These are phyloP conservation scores for Talaromyces atroroseus DNA, from an alignment of 2,329 filamentous ascomycete genomes.

Conservation along the genomic window DNA sequence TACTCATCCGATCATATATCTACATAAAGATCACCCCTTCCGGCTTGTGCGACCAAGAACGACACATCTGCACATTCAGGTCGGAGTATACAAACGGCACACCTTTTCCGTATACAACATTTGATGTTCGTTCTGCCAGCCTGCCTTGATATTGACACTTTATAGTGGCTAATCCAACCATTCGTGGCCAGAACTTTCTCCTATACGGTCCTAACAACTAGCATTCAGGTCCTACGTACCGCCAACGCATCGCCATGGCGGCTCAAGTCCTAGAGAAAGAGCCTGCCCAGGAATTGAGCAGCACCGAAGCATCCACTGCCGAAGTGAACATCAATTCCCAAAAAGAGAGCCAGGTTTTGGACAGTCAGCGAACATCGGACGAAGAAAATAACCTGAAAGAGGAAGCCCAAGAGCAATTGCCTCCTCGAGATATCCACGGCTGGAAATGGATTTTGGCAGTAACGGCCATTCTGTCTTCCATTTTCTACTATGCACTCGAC, in stretches of 20 bases:
- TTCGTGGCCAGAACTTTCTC: no score
- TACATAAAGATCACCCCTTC: no score
- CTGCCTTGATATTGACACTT: background rate
- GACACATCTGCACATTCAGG: no score
- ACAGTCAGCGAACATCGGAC: background rate
- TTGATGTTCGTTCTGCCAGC: background rate
- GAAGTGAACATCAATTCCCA: background rate
- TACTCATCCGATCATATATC: no score
- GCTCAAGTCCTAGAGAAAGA: background rate
- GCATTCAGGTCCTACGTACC: no score
- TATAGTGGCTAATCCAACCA: background rate
- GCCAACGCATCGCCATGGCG: background rate
- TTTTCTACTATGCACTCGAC: constrained; percentile 20
- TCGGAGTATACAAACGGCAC: no score
- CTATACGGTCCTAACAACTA: background rate
- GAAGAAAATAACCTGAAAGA: background rate
- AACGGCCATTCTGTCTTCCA: background rate
- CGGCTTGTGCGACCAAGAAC: no score
- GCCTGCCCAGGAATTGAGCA: background rate
- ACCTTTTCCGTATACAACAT: background rate
- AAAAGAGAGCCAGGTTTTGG: background rate
- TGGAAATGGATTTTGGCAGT: background rate
- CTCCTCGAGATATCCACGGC: background rate
- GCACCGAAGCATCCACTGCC: background rate
- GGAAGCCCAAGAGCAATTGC: background rate